Conservation (phyloP, 2,329 filamentous ascomycete species). For the Fusarium goolgardi region DNA sequence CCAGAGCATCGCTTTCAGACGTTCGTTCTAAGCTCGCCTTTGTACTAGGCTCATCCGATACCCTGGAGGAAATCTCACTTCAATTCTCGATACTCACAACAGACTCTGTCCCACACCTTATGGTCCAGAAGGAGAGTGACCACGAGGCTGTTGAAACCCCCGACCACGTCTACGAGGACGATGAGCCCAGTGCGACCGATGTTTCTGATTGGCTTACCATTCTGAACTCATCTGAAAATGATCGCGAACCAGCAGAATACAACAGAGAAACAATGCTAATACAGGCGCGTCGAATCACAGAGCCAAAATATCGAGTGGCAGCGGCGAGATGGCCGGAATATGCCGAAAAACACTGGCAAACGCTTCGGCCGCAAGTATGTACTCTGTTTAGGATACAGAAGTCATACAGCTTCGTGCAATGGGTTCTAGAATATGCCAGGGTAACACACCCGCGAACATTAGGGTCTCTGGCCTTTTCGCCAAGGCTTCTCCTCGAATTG, state of each 20-base stretch:
- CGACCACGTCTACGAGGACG: slow-evolving; percentile 3
- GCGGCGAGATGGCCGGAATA: slow-evolving; percentile 46
- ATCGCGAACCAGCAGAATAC: slow-evolving; percentile 48
- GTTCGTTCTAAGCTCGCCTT: slow-evolving; percentile 43
- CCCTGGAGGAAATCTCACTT: slow-evolving; percentile 38
- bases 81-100: slow-evolving; percentile 39
- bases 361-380: slow-evolving; percentile 43
- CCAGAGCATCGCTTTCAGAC: slow-evolving; percentile 33
- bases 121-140: slow-evolving; percentile 10
- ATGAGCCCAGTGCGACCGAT: slow-evolving; percentile 27
- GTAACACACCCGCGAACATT: slow-evolving; percentile 46
- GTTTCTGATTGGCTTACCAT: slow-evolving; percentile 40
- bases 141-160: slow-evolving; percentile 4
- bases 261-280: slow-evolving; percentile 42
- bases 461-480: slow-evolving; percentile 38
- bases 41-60: slow-evolving; percentile 44
- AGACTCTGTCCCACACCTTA: slow-evolving; percentile 35
- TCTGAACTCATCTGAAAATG: slow-evolving; percentile 38
- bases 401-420: slow-evolving; percentile 52
- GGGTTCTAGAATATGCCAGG: slow-evolving; percentile 52
- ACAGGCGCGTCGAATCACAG: slow-evolving; percentile 37
- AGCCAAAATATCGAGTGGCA: slow-evolving; percentile 46
- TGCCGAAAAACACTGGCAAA: slow-evolving; percentile 47
- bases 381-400: slow-evolving; percentile 46
- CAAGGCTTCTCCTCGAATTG: slow-evolving; percentile 45